phyloP scores from a whole-genome alignment of 306 rosid genomes.

The Lathyrus sativus region DNA sequence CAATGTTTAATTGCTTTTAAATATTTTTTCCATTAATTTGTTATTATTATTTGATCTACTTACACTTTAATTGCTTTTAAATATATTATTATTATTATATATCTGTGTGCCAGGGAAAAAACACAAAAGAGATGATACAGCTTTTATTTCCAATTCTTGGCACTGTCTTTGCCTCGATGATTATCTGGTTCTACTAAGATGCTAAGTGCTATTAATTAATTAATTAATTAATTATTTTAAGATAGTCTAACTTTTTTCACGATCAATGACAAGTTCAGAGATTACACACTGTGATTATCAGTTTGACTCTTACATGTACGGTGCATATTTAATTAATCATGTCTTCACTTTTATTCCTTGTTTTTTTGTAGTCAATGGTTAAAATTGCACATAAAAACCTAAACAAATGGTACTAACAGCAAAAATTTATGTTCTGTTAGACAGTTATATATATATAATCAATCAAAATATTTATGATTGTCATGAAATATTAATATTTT shows the following conservation, averaged over 20 bases:
- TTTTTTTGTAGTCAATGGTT: background rate
- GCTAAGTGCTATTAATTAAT: background rate
- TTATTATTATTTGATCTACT: too few species aligned
- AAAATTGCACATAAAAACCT: background rate
- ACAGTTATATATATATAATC: too few species aligned
- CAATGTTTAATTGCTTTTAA: background rate
- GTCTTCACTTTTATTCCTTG: background rate
- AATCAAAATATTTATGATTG: too few species aligned
- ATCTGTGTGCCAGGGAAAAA: constrained; percentile 39
- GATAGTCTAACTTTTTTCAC: background rate
- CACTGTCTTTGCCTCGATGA: constrained; percentile 2
- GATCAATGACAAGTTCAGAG: background rate
- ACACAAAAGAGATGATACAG: constrained; percentile 29
- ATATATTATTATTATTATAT: too few species aligned
- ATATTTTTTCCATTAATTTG: background rate
- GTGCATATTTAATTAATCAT: background rate
- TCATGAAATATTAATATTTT: too few species aligned
- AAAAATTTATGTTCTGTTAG: too few species aligned
- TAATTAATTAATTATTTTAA: constrained; percentile 16
- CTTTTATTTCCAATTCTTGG: constrained; percentile 33
- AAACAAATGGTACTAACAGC: too few species aligned
- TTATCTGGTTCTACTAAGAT: constrained; percentile 13
- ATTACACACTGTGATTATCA: background rate
- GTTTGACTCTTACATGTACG: background rate
- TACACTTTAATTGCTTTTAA: background rate